Base-by-base conservation (phyloP, 1,284 basidiomycete species). In the Marasmius fiardii region DNA sequence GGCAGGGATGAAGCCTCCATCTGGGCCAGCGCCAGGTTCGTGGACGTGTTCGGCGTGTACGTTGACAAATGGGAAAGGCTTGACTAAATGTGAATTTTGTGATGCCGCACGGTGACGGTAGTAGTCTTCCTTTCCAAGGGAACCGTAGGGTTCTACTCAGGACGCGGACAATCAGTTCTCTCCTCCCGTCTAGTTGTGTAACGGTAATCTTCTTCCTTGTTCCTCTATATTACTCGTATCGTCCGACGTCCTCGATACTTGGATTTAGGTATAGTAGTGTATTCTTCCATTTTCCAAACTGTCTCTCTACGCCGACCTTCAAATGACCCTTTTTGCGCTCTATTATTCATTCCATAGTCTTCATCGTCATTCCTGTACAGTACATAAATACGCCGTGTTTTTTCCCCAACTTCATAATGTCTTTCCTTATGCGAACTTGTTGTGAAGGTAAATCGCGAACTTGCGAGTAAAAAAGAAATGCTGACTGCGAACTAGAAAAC, bases 71-170 rank as follows among this genome's bases (percentile, higher is more conserved):
- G 68, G n/a, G n/a, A n/a, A n/a, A 75, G 3, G 71, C 68, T 64
- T 39, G 70, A 71, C 20, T 39, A 80, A 81, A 64, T 86, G 84
- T 62, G 71, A 69, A 0, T 60, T 80, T 43, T 86, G 85, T 56
- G 81, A 82, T n/a, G n/a, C n/a, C n/a, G n/a, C n/a, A n/a, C n/a
- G n/a, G n/a, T n/a, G n/a, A n/a, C n/a, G n/a, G n/a, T n/a, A n/a
- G n/a, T n/a, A n/a, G n/a, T n/a, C n/a, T n/a, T n/a, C n/a, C n/a
- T n/a, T n/a, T n/a, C n/a, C n/a, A n/a, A n/a, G n/a, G n/a, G n/a
- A n/a, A n/a, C n/a, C n/a, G n/a, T n/a, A n/a, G n/a, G n/a, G n/a
- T n/a, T n/a, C n/a, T n/a, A n/a, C n/a, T n/a, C n/a, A n/a, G n/a
- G n/a, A 34, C 33, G 12, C 49, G 14, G 3, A 34, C 23, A 26